These are phyloP conservation scores for Talaromyces albobiverticillius DNA, from an alignment of 2,329 filamentous ascomycete genomes.

Conservation along the genomic window DNA sequence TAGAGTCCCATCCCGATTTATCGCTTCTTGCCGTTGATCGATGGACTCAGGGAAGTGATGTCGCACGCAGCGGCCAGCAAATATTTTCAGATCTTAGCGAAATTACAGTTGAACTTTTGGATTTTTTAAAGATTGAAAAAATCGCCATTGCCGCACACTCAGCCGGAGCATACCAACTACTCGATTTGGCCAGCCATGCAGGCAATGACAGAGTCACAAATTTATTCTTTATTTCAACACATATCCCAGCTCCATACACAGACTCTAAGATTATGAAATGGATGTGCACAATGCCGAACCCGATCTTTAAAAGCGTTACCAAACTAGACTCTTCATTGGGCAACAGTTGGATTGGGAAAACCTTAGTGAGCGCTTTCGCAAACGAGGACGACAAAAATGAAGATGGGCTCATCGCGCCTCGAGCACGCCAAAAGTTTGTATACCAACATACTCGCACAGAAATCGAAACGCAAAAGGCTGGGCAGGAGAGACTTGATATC, in stretches of 20 bases:
- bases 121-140: not conserved
- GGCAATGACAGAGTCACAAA: not conserved
- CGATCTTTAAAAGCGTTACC: not conserved
- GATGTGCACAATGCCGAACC: not conserved
- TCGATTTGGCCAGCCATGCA: not conserved
- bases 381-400: not conserved
- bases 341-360: not conserved
- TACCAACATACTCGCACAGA: not conserved
- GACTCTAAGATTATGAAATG: not conserved
- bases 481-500: not conserved
- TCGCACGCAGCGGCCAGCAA: not conserved
- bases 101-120: not conserved
- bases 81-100: not conserved
- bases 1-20: not conserved
- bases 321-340: not conserved
- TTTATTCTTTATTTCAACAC: not conserved
- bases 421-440: not conserved
- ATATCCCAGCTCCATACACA: not conserved
- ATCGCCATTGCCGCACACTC: constrained; percentile 2
- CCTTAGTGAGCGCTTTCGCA: not conserved
- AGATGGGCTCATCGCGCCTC: not conserved
- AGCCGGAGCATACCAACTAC: not conserved
- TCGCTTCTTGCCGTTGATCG: constrained; percentile 1
- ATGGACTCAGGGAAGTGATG: not conserved
- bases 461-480: not conserved